These are phyloP conservation scores for Trichoderma polysporum DNA, from an alignment of 2,329 filamentous ascomycete genomes.

Conservation along the genomic window DNA sequence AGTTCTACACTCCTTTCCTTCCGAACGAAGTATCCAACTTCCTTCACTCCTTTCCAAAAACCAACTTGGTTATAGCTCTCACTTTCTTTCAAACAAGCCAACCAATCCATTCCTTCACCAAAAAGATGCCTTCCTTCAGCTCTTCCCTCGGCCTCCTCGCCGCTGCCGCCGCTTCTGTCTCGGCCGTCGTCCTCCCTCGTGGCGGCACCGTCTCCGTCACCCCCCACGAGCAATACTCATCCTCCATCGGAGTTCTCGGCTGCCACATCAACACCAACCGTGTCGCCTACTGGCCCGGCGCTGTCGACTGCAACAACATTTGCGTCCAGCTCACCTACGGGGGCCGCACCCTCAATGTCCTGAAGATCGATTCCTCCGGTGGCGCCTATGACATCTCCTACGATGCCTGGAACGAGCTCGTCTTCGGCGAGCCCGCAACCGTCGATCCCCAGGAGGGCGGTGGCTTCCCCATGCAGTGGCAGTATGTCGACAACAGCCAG, in stretches of 20 bases:
- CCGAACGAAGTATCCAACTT: slow-evolving; percentile 3
- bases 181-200: slow-evolving; percentile 31
- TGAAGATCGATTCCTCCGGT: slow-evolving; percentile 55
- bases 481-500: slow-evolving; percentile 46
- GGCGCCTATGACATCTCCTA: slow-evolving; percentile 61
- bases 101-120: slow-evolving; percentile 25
- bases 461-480: slow-evolving; percentile 51
- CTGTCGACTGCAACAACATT: slow-evolving; percentile 54
- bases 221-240: slow-evolving; percentile 57
- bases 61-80: slow-evolving; percentile 7
- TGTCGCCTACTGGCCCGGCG: slow-evolving; percentile 59
- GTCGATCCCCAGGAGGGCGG: slow-evolving; percentile 49
- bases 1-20: neutral
- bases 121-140: slow-evolving; percentile 29
- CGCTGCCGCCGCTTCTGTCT: slow-evolving; percentile 28
- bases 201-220: slow-evolving; percentile 43
- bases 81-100: neutral
- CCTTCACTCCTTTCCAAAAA: neutral
- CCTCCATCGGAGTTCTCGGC: slow-evolving; percentile 57
- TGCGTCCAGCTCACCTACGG: slow-evolving; percentile 54
- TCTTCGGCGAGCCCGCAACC: slow-evolving; percentile 49
- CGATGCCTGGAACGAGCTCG: slow-evolving; percentile 61
- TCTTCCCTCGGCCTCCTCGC: slow-evolving; percentile 33
- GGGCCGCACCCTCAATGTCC: slow-evolving; percentile 54
- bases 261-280: slow-evolving; percentile 62